Evolutionary conservation across 495 filamentous ascomycete species (phyloP), one percentile per base, ranked within the genome.

Genomic region (Cryomyces minteri): DNA sequence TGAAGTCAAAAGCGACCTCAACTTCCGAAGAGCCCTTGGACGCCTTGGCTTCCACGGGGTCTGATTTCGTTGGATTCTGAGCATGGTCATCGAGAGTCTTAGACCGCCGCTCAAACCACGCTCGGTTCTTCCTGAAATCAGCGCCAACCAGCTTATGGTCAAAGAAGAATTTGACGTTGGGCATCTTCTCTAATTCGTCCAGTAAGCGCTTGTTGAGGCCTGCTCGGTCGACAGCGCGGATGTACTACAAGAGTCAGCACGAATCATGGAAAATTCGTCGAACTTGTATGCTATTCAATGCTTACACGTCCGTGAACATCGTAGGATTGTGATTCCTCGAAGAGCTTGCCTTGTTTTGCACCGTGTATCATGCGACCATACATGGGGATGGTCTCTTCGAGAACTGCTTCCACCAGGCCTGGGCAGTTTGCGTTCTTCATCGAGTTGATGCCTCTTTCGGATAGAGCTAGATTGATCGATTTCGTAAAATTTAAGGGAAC

Each of bases 321-420:
- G 61, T 99, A 99, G 29, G 75, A 71, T 60, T 99, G 90, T 14
- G 82, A 62, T 47, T 82, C 76, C 51, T 90, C 77, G 56, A 76
- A 83, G 7, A 90, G 61, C 12, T 76, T 59, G 25, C 81, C 82
- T 31, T 70, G 60, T 30, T 68, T 67, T 49, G 69, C 68, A 25
- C 83, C 79, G 57, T 99, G 90, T 43, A 99, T 90, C 90, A 96
- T 96, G n/a, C 90, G 84, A 7, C 88, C 88, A 48, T 79, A 65
- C 84, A 99, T 94, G 5, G 92, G 92, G 45, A 94, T 84, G 0
- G 88, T 83, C 40, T 81, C 73, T 11, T 60, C 61, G 39, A 88
- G 67, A 25, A 96, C 72, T 54, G 79, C 70, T 1, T 86, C 70
- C 41, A 92, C 68, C 29, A 95, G 69, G 8, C 72, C 70, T 5